phyloP scores from a whole-genome alignment of 371 early-diverging fungal genomes.

The Racocetra persica region DNA sequence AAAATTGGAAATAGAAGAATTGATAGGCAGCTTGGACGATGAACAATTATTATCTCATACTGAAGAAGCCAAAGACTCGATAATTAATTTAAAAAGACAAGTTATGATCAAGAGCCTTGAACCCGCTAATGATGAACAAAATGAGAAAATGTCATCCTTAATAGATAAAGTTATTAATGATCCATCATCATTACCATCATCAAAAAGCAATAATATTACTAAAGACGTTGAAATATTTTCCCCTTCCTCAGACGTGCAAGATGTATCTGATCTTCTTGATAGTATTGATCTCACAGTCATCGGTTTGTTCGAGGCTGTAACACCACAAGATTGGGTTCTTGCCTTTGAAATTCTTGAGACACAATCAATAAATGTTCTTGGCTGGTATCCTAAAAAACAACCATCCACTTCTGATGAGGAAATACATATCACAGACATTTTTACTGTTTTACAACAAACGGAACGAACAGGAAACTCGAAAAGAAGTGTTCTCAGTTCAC shows the following conservation, averaged over 20 bases:
- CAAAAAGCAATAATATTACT: neutral
- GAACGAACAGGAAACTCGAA: constrained; percentile 47
- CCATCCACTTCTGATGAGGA: constrained; percentile 60
- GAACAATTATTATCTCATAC: neutral
- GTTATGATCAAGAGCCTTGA: constrained; percentile 33
- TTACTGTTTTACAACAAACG: constrained; percentile 63
- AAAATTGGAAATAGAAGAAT: constrained; percentile 40
- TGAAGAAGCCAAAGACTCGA: constrained; percentile 29
- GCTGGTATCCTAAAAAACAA: constrained; percentile 76
- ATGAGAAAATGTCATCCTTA: neutral
- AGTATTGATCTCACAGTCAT: constrained; percentile 47
- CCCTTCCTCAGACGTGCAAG: constrained; percentile 6
- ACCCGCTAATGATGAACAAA: constrained; percentile 8
- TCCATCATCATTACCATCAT: neutral
- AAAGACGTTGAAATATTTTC: neutral
- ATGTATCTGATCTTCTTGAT: constrained; percentile 42
- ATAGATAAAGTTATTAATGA: constrained; percentile 14
- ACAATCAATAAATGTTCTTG: constrained; percentile 72
- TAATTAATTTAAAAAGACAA: constrained; percentile 39
- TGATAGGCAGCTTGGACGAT: constrained; percentile 36
- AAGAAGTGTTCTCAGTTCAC: constrained; percentile 58
- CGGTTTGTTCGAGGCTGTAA: constrained; percentile 63
- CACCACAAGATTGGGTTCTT: constrained; percentile 77
- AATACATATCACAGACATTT: constrained; percentile 72
- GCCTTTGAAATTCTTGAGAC: constrained; percentile 74